These are phyloP conservation scores for Nannizziopsis arthrosporioides DNA, from an alignment of 2,329 filamentous ascomycete species.

Conservation along the genomic window DNA sequence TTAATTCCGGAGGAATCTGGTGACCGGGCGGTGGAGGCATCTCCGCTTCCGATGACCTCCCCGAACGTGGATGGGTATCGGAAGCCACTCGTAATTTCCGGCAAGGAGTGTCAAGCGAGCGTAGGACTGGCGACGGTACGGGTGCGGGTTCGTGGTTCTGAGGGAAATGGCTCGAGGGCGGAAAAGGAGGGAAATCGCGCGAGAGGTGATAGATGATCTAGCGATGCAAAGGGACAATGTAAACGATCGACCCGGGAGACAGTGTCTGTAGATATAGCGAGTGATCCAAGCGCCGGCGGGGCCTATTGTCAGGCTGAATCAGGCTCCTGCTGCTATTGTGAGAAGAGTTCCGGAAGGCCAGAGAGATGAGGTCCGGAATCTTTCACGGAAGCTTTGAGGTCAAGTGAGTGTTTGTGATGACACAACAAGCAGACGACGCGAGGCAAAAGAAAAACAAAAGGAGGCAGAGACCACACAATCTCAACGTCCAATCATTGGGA, in stretches of 20 bases:
- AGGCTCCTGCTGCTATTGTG: background rate
- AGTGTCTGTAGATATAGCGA: background rate
- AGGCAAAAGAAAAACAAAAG: background rate
- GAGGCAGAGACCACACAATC: background rate
- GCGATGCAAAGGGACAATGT: constrained; percentile 4
- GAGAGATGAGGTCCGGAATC: constrained; percentile 3
- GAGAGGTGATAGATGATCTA: background rate
- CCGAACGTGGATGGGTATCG: constrained; percentile 1
- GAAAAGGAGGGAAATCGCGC: constrained; percentile 5
- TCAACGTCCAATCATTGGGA: background rate
- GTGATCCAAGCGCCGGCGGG: background rate
- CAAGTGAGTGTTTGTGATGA: constrained; percentile 7
- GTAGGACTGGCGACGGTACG: background rate
- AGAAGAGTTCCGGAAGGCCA: background rate
- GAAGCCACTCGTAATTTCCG: background rate
- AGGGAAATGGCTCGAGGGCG: constrained; percentile 1
- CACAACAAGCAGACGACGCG: background rate
- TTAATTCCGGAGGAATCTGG: constrained; percentile 31
- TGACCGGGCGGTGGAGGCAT: constrained; percentile 34
- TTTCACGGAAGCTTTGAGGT: background rate
- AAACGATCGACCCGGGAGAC: constrained; percentile 6
- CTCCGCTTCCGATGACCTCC: constrained; percentile 17
- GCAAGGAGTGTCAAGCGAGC: background rate
- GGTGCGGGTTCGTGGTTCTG: background rate
- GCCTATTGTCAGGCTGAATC: background rate